phyloP scores from a whole-genome alignment of 2,329 filamentous ascomycete genomes.

The Cadophora sp. region DNA sequence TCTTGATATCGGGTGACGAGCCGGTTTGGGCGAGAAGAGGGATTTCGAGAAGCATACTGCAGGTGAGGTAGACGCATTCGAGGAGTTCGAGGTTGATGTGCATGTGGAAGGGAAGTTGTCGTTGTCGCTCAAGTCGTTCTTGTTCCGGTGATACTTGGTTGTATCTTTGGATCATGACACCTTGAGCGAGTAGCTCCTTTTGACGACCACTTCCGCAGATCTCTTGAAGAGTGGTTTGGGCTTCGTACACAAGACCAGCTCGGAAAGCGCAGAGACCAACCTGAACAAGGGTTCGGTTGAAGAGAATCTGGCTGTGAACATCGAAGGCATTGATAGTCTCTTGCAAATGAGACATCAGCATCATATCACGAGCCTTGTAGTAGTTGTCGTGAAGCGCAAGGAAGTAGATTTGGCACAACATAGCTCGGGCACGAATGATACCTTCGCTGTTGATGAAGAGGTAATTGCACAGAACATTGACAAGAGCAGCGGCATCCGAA shows the following conservation, averaged over 20 bases:
- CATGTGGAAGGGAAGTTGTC: constrained; percentile 99
- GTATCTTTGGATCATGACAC: constrained; percentile 97
- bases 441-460: constrained; percentile 94
- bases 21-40: constrained; percentile 95
- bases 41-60: constrained; percentile 99
- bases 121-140: constrained; percentile 94
- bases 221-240: constrained; percentile 96
- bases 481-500: constrained; percentile 74
- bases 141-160: constrained; percentile 96
- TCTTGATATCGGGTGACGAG: constrained; percentile 95
- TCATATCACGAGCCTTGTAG: constrained; percentile 97
- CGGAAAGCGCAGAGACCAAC: constrained; percentile 98
- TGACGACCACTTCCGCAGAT: constrained; percentile 97
- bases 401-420: constrained; percentile 99
- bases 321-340: constrained; percentile 98
- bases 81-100: constrained; percentile 99
- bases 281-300: constrained; percentile 97
- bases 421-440: constrained; percentile 93
- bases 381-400: constrained; percentile 96
- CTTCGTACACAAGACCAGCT: constrained; percentile 94
- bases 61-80: constrained; percentile 98
- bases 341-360: constrained; percentile 99
- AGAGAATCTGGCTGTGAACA: constrained; percentile 95
- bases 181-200: constrained; percentile 97
- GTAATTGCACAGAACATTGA: constrained; percentile 91